Percentiles rank a stretch among this genome's conserved stretches.
Evolutionary conservation across 345 rosid genomes (phyloP).

Genomic region (Citrus mangshanensis): DNA sequence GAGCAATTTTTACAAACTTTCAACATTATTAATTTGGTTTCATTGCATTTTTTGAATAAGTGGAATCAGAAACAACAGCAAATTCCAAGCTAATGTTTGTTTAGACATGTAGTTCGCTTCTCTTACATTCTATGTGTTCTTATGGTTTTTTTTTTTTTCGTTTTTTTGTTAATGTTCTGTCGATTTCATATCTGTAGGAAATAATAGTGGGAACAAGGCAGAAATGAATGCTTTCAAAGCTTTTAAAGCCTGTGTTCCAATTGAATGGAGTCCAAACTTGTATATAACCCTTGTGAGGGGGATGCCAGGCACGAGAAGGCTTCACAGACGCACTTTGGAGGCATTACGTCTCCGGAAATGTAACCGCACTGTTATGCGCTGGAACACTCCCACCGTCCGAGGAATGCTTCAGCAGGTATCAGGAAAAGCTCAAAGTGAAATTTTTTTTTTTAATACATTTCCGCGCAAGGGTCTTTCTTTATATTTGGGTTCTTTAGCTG

Average conservation of each 20-base stretch:
- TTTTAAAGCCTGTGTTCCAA: conserved; percentile 63
- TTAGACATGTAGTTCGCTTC: not conserved
- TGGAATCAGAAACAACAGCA: too few species aligned
- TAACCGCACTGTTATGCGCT: conserved; percentile 65
- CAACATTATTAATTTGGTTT: not conserved
- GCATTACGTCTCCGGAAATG: conserved; percentile 69
- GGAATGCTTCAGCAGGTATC: conserved; percentile 80
- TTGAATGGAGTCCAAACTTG: conserved; percentile 60
- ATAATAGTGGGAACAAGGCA: not conserved
- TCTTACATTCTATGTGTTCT: not conserved
- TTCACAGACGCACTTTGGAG: conserved; percentile 76
- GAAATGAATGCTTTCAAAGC: conserved; percentile 78
- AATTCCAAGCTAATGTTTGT: not conserved
- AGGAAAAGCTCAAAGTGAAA: not conserved
- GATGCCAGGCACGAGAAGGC: conserved; percentile 80
- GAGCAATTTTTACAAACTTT: not conserved
- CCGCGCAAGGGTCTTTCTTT: not conserved
- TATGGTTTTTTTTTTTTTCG: not conserved
- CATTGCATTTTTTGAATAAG: too few species aligned
- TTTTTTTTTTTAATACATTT: not conserved
- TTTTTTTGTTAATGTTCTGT: not conserved
- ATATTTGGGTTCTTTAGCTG: not conserved
- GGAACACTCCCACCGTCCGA: conserved; percentile 61
- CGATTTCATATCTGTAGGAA: conserved; percentile 9
- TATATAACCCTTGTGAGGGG: conserved; percentile 78